A percentile compares a stretch with the other conserved stretches of the same genome.
Conservation (phyloP, 2,329 filamentous ascomycete genomes). For the Fusarium nanum region DNA sequence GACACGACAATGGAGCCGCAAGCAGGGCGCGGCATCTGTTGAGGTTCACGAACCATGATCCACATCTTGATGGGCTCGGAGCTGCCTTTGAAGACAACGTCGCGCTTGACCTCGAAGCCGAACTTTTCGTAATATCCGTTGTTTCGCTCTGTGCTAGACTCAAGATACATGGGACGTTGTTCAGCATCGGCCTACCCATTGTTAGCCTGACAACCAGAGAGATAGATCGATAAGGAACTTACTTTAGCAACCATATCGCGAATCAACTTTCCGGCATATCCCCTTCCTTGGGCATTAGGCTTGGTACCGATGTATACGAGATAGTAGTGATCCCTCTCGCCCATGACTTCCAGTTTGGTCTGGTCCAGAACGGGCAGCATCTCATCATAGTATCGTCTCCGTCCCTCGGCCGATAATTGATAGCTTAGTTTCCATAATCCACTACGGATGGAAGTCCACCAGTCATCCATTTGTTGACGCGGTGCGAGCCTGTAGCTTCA, state of each 20-base stretch:
- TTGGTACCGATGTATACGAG: conserved; percentile 86
- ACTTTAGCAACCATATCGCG: conserved; percentile 74
- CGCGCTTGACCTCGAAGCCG: conserved; percentile 74
- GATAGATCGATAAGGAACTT: conserved; percentile 42
- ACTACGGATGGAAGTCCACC: conserved; percentile 76
- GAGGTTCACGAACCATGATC: conserved; percentile 85
- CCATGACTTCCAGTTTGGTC: conserved; percentile 77
- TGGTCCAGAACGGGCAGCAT: conserved; percentile 79
- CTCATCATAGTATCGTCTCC: conserved; percentile 79
- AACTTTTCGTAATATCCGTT: conserved; percentile 78
- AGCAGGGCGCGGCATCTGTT: conserved; percentile 44
- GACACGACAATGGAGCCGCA: conserved; percentile 44
- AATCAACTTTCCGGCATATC: conserved; percentile 78
- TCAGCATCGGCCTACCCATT: conserved; percentile 73
- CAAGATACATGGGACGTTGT: conserved; percentile 77
- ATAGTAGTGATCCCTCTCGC: conserved; percentile 78
- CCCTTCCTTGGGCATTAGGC: conserved; percentile 75
- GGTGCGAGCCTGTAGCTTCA: conserved; percentile 74
- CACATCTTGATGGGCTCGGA: conserved; percentile 72
- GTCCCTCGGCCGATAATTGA: conserved; percentile 78
- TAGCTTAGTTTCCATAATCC: conserved; percentile 83
- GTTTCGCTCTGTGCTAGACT: conserved; percentile 78
- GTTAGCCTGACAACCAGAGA: background rate
- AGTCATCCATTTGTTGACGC: conserved; percentile 77
- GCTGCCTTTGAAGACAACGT: conserved; percentile 71